Conservation (phyloP, 2,329 filamentous ascomycete genomes). For the Aplosporella prunicola region DNA sequence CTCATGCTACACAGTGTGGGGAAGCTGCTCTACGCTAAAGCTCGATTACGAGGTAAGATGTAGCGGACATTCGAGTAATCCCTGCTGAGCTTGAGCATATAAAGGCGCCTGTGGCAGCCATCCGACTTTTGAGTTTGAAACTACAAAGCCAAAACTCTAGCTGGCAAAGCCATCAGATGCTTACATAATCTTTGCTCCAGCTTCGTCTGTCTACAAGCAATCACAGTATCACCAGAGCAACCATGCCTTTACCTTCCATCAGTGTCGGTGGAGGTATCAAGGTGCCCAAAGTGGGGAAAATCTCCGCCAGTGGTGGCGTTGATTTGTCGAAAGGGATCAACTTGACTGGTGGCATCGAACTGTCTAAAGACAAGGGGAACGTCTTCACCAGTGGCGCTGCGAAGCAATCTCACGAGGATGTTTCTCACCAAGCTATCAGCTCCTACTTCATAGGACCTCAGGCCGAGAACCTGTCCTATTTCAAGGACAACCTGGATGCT, state of each 20-base stretch:
- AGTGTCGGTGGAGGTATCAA: background rate
- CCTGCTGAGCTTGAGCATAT: background rate
- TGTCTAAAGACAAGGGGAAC: constrained; percentile 6
- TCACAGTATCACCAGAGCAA: background rate
- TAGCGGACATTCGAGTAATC: background rate
- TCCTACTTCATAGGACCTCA: constrained; percentile 38
- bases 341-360: constrained; percentile 3
- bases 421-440: constrained; percentile 20
- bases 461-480: constrained; percentile 33
- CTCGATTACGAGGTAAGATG: too few species aligned
- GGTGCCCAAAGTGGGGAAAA: constrained; percentile 1
- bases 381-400: constrained; percentile 7
- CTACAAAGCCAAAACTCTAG: background rate
- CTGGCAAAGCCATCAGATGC: background rate
- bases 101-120: background rate
- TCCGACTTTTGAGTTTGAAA: background rate
- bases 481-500: constrained; percentile 30
- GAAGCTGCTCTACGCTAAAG: constrained; percentile 3
- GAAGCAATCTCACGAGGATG: constrained; percentile 3
- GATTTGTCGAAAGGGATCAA: constrained; percentile 2
- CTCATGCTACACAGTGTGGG: constrained; percentile 2
- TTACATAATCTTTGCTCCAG: background rate
- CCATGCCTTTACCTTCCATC: background rate
- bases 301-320: constrained; percentile 2
- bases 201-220: background rate